Conservation (phyloP, 2,329 filamentous ascomycete species). For the Clarireedia homoeocarpa region DNA sequence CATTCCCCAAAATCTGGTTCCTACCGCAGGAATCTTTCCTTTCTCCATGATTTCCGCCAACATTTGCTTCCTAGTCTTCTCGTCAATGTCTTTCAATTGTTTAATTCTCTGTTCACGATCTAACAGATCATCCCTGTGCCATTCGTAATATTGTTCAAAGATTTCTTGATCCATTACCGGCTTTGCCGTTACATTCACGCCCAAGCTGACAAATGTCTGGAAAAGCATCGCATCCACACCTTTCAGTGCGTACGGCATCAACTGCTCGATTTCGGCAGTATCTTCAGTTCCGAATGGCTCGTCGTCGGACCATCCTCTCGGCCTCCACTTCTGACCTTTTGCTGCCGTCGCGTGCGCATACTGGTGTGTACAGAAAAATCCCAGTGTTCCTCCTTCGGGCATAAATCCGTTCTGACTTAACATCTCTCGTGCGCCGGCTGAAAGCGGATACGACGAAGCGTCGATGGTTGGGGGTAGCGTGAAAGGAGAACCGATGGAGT, state of each 20-base stretch:
- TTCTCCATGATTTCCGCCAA: background rate
- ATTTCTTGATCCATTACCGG: constrained; percentile 21
- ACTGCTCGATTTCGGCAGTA: background rate
- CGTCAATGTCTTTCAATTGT: background rate
- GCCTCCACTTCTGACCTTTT: background rate
- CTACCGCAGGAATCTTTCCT: background rate
- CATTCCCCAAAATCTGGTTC: background rate
- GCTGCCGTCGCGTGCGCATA: constrained; percentile 35
- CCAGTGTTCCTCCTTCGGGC: constrained; percentile 35
- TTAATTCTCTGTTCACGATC: background rate
- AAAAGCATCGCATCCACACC: constrained; percentile 39
- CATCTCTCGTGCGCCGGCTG: constrained; percentile 27
- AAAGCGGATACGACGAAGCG: constrained; percentile 31
- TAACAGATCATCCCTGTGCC: too few species aligned
- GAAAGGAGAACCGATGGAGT: constrained; percentile 20
- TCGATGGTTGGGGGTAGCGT: constrained; percentile 22
- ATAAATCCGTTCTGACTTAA: constrained; percentile 30
- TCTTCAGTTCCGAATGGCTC: background rate
- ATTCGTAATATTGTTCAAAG: too few species aligned
- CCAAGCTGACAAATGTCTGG: constrained; percentile 29
- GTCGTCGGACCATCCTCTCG: too few species aligned
- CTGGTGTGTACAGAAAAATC: constrained; percentile 38
- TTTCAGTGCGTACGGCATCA: constrained; percentile 36
- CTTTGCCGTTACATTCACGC: constrained; percentile 25
- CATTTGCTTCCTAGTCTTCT: background rate